Evolutionary conservation across 805 yeast genomes (phyloP).

Genomic region (Starmerella vaccinii): DNA sequence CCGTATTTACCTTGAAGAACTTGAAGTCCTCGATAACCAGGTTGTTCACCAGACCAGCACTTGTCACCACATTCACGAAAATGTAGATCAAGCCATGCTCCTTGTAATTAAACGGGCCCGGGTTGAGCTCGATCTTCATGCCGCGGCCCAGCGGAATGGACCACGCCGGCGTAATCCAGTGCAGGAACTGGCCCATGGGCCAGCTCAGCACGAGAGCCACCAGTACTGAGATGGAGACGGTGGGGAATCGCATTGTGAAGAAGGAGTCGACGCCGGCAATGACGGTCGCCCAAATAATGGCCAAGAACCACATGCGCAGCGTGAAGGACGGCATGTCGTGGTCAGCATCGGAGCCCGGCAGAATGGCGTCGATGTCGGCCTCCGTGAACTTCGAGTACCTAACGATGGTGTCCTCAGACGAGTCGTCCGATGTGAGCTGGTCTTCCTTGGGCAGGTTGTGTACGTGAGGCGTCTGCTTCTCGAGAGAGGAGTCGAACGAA

Average conservation of each 20-base stretch:
- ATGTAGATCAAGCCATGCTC: slow-evolving; percentile 52
- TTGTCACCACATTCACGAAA: slow-evolving; percentile 16
- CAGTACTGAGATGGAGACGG: slow-evolving; percentile 41
- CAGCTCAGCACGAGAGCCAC: slow-evolving; percentile 54
- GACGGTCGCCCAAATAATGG: slow-evolving; percentile 43
- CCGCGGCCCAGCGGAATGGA: slow-evolving; percentile 25
- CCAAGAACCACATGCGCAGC: slow-evolving; percentile 46
- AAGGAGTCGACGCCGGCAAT: slow-evolving; percentile 52
- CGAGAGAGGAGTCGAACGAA: background rate
- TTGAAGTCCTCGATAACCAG: slow-evolving; percentile 35
- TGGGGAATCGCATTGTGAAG: slow-evolving; percentile 50
- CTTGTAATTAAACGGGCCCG: slow-evolving; percentile 53
- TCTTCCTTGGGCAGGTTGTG: no score
- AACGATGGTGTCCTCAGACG: background rate
- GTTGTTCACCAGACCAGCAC: slow-evolving; percentile 29
- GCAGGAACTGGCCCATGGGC: slow-evolving; percentile 52
- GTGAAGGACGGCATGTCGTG: slow-evolving; percentile 42
- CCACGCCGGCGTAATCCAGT: slow-evolving; percentile 31
- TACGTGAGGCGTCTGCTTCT: no score
- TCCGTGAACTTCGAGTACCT: slow-evolving; percentile 11
- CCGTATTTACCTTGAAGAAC: slow-evolving; percentile 36
- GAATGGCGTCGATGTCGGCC: slow-evolving; percentile 13
- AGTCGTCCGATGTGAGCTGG: background rate
- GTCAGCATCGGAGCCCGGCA: slow-evolving; percentile 35
- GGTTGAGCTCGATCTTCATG: slow-evolving; percentile 38